These are phyloP conservation scores for Kandelia obovata DNA, from an alignment of 345 rosid genomes.

Conservation along the genomic window DNA sequence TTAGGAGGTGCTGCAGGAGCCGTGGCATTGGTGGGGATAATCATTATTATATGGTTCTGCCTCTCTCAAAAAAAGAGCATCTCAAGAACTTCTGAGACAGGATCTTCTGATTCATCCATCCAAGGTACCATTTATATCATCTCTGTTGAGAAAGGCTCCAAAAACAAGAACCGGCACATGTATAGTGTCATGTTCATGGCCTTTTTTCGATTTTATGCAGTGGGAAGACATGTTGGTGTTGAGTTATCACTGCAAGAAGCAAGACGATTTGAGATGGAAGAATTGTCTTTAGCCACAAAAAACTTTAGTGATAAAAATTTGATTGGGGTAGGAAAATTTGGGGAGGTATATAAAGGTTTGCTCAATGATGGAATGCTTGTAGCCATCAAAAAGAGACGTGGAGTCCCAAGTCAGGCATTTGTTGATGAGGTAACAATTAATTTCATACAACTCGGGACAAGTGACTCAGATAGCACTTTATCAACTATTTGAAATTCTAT, in stretches of 20 bases:
- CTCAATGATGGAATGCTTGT: constrained; percentile 93
- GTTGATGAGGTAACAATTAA: constrained; percentile 61
- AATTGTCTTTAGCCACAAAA: constrained; percentile 79
- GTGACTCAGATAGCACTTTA: background rate
- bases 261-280: constrained; percentile 78
- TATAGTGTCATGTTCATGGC: constrained; percentile 9
- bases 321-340: constrained; percentile 87
- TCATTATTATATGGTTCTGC: constrained; percentile 60
- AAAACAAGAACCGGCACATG: constrained; percentile 3
- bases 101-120: constrained; percentile 71
- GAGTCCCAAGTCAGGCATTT: constrained; percentile 69
- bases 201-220: constrained; percentile 26
- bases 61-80: constrained; percentile 41
- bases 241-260: constrained; percentile 75
- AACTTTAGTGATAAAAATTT: constrained; percentile 65
- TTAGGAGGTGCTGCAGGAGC: constrained; percentile 97
- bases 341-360: constrained; percentile 89
- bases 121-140: constrained; percentile 46
- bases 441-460: background rate
- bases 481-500: background rate
- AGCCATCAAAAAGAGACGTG: constrained; percentile 75
- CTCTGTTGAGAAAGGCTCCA: background rate
- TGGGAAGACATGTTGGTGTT: constrained; percentile 64
- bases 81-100: constrained; percentile 78
- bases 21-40: constrained; percentile 66